Evolutionary conservation across 2,329 filamentous ascomycete species (phyloP).

Genomic region (Fusarium ramigenum): DNA sequence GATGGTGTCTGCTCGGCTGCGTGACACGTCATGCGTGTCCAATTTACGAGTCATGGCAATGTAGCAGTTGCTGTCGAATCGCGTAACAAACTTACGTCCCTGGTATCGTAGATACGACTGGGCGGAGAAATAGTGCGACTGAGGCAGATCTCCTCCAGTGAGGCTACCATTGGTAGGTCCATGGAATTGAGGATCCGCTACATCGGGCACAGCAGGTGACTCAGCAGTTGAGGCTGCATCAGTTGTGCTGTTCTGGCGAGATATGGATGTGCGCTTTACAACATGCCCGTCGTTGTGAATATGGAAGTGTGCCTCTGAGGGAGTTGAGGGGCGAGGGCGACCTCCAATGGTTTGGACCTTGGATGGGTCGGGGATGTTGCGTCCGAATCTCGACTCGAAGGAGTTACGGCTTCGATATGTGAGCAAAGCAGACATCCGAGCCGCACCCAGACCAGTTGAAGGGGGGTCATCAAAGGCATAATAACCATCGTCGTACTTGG

Average conservation of each 20-base stretch:
- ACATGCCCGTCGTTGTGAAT: slow-evolving; percentile 86
- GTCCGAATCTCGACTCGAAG: slow-evolving; percentile 93
- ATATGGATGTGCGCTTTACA: slow-evolving; percentile 63
- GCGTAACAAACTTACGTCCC: slow-evolving; percentile 93
- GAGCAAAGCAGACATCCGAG: slow-evolving; percentile 94
- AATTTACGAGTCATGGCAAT: slow-evolving; percentile 98
- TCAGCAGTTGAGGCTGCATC: slow-evolving; percentile 44
- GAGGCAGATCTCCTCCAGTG: slow-evolving; percentile 62
- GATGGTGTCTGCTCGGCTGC: slow-evolving; percentile 74
- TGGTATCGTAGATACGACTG: slow-evolving; percentile 98
- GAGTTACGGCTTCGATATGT: slow-evolving; percentile 98
- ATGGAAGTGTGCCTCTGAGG: slow-evolving; percentile 77
- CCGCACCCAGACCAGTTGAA: slow-evolving; percentile 85
- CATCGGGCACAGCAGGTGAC: slow-evolving; percentile 39
- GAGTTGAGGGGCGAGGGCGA: slow-evolving; percentile 65
- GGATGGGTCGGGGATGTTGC: slow-evolving; percentile 88
- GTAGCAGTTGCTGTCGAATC: slow-evolving; percentile 98
- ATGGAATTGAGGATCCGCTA: slow-evolving; percentile 72
- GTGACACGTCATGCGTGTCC: slow-evolving; percentile 94
- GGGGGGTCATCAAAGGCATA: slow-evolving; percentile 90
- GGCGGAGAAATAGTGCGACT: slow-evolving; percentile 93
- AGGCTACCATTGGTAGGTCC: slow-evolving; percentile 65
- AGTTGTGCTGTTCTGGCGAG: slow-evolving; percentile 56
- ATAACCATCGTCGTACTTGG: slow-evolving; percentile 98
- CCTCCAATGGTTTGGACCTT: slow-evolving; percentile 85